Evolutionary conservation across 2,329 filamentous ascomycete species (phyloP).

Genomic region (Diaporthe sp.): DNA sequence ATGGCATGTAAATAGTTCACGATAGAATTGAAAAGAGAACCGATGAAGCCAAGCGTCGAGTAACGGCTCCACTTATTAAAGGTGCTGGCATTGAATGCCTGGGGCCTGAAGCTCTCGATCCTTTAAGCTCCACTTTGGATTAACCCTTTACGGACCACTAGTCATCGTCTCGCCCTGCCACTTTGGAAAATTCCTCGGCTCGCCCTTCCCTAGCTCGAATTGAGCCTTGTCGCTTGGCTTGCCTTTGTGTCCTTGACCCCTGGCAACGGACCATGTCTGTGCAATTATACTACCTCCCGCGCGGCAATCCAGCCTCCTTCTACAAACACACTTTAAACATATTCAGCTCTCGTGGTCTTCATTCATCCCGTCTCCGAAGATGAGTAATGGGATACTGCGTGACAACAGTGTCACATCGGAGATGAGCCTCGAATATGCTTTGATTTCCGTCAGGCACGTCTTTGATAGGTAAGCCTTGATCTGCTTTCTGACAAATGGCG

Average conservation of each 20-base stretch:
- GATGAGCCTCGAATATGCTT: slow-evolving; percentile 1
- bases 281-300: background rate
- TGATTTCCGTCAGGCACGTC: background rate
- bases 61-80: background rate
- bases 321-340: background rate
- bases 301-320: slow-evolving; percentile 22
- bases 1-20: slow-evolving; percentile 26
- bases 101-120: background rate
- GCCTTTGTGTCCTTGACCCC: background rate
- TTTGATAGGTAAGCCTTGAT: slow-evolving; percentile 21
- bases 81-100: background rate
- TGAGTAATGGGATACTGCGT: slow-evolving; percentile 6
- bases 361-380: slow-evolving; percentile 10
- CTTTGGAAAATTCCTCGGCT: background rate
- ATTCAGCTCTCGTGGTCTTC: slow-evolving; percentile 14
- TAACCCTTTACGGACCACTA: background rate
- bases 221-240: background rate
- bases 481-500: slow-evolving; percentile 18
- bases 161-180: slow-evolving; percentile 21
- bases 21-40: slow-evolving; percentile 10
- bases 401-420: slow-evolving; percentile 2
- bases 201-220: background rate
- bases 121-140: background rate
- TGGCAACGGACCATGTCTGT: background rate
- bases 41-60: background rate